A percentile compares a stretch with the other conserved stretches of the same genome.
These are phyloP conservation scores for Ophiostoma tasmaniense DNA, from an alignment of 2,329 filamentous ascomycete genomes.

Conservation along the genomic window DNA sequence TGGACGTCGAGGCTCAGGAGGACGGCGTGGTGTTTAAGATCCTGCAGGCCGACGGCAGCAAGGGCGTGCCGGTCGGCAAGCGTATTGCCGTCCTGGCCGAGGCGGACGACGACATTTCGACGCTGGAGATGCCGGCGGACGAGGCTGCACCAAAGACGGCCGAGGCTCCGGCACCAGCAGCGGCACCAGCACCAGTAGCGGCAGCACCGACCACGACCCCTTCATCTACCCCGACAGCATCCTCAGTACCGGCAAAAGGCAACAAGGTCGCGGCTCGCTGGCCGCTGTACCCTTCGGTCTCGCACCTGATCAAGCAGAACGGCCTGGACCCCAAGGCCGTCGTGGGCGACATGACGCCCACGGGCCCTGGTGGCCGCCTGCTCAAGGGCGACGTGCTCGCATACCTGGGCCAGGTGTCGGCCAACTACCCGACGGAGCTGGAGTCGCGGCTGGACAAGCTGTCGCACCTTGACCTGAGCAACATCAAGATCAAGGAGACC, in stretches of 20 bases:
- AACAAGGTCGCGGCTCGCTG: conserved; percentile 53
- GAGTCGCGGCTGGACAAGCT: conserved; percentile 66
- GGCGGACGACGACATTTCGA: conserved; percentile 66
- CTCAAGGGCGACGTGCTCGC: conserved; percentile 94
- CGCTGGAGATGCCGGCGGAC: conserved; percentile 67
- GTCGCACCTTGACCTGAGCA: conserved; percentile 81
- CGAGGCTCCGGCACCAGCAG: neutral
- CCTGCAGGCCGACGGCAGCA: conserved; percentile 61
- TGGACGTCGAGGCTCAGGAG: conserved; percentile 91
- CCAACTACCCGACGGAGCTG: conserved; percentile 61
- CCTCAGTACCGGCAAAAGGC: conserved; percentile 24
- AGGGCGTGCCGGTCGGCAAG: conserved; percentile 67
- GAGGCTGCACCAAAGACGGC: conserved; percentile 31
- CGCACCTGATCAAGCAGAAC: conserved; percentile 70
- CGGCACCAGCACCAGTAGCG: neutral
- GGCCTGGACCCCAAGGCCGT: conserved; percentile 62
- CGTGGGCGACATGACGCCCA: conserved; percentile 72
- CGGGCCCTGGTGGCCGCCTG: conserved; percentile 77
- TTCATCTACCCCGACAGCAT: neutral
- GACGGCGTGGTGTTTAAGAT: conserved; percentile 84
- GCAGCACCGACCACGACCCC: conserved; percentile 6
- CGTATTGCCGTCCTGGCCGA: conserved; percentile 81
- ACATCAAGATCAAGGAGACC: conserved; percentile 66
- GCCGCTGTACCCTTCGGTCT: conserved; percentile 74
- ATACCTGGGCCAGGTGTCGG: conserved; percentile 70